Evolutionary conservation across 139 green algal species (phyloP).

Genomic region (Choricystis sp.): DNA sequence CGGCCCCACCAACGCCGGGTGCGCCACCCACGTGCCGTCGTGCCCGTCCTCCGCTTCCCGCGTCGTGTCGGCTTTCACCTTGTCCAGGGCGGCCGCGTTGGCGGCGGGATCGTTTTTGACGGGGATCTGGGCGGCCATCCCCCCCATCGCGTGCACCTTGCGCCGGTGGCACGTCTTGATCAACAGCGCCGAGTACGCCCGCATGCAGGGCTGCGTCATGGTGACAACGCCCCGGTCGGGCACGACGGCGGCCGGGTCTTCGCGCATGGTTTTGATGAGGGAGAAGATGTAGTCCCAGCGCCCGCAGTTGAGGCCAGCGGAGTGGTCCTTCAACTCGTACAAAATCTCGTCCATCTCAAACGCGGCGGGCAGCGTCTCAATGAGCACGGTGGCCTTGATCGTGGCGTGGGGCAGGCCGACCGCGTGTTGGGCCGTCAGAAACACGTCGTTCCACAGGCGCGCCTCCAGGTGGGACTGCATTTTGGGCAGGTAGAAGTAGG

Average conservation of each 20-base stretch:
- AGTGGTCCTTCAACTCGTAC: slow-evolving; percentile 72
- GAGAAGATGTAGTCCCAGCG: slow-evolving; percentile 87
- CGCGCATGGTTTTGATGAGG: slow-evolving; percentile 74
- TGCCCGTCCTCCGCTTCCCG: slow-evolving; percentile 70
- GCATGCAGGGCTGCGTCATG: slow-evolving; percentile 72
- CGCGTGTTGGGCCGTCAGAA: slow-evolving; percentile 24
- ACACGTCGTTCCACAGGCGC: slow-evolving; percentile 60
- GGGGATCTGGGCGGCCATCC: slow-evolving; percentile 78
- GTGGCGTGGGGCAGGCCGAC: slow-evolving; percentile 37
- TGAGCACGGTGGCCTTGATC: slow-evolving; percentile 69
- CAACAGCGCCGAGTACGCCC: slow-evolving; percentile 64
- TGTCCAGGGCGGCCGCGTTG: slow-evolving; percentile 32
- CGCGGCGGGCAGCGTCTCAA: slow-evolving; percentile 73
- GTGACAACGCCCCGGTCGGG: slow-evolving; percentile 50
- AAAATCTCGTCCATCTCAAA: slow-evolving; percentile 92
- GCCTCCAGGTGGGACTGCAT: slow-evolving; percentile 79
- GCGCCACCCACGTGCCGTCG: slow-evolving; percentile 72
- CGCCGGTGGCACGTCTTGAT: slow-evolving; percentile 77
- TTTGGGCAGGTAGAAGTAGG: slow-evolving; percentile 86
- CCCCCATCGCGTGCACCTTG: slow-evolving; percentile 78
- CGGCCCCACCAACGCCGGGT: slow-evolving; percentile 55
- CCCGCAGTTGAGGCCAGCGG: slow-evolving; percentile 69
- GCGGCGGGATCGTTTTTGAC: slow-evolving; percentile 64
- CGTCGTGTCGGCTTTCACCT: slow-evolving; percentile 69
- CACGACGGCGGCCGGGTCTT: slow-evolving; percentile 53